Base-by-base conservation (phyloP, 177 flowering plant genomes). In the Vitis hybrid region DNA sequence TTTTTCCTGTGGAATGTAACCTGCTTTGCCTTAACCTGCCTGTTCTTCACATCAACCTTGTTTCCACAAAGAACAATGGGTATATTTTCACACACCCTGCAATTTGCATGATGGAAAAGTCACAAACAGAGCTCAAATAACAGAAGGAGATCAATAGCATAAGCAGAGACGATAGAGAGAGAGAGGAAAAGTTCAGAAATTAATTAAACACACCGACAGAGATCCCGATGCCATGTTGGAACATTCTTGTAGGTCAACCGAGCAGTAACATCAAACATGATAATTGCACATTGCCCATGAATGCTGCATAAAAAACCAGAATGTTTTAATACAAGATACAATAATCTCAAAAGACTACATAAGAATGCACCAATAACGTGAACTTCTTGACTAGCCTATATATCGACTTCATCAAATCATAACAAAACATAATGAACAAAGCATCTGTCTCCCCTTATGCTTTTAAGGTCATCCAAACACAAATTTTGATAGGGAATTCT, bases 251-350 rank as follows among this genome's bases (percentile, higher is more conserved):
- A 89, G 26, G 94, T 87, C 77, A 87, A 65, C 7, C 94, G 77
- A 5, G 94, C 90, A 13, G 91, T 87, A 64, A 89, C 91, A 75
- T 89, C 94, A 72, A 89, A 87, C 94, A 89, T 89, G 22, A 89
- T 88, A 33, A 89, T 86, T 5, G 90, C 94, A 79, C 92, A 89
- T 72, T 89, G 92, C n/a, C 94, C 92, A 75, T 89, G 94, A 64
- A 89, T 89, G 68, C 91, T 87, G 83, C 81, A 82, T 0, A 26
- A 0, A 2, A 18, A 39, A 33, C 66, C 11, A 22, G 4, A 31
- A 20, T 68, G 55, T 60, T 20, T 62, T 12, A 69, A 48, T 3
- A 45, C 52, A 18, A 57, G 19, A 26, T 33, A 16, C 11, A 49
- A 8, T 18, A 15, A 15, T 6, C 20, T 45, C 18, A 26, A 45